Conservation (phyloP, 768 basidiomycete genomes). For the Suillus ampliporus region DNA sequence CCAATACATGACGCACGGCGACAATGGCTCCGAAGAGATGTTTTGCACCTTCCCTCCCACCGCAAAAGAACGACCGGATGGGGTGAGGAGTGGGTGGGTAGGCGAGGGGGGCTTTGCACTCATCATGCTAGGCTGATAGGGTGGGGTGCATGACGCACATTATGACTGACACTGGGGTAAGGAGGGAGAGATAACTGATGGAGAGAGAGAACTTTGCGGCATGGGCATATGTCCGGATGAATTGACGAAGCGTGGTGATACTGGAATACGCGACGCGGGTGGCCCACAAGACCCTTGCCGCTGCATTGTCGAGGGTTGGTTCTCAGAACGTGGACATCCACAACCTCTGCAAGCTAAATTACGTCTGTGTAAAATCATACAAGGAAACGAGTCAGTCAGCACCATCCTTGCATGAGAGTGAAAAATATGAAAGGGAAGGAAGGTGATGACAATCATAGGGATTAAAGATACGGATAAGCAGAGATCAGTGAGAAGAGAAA, state of each 20-base stretch:
- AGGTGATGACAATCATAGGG: conserved; percentile 1
- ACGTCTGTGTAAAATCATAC: conserved; percentile 64
- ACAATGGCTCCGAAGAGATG: conserved; percentile 70
- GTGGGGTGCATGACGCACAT: conserved; percentile 32
- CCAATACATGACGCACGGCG: conserved; percentile 88
- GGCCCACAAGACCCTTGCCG: conserved; percentile 33
- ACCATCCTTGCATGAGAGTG: conserved; percentile 31
- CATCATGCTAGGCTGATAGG: conserved; percentile 18
- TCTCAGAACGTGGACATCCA: conserved; percentile 61
- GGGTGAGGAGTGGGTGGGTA: conserved; percentile 80
- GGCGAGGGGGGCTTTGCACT: conserved; percentile 43
- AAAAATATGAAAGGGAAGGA: conserved; percentile 18
- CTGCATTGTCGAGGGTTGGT: conserved; percentile 35
- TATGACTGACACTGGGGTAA: conserved; percentile 30
- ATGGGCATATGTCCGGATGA: conserved; percentile 6
- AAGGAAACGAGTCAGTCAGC: conserved; percentile 55
- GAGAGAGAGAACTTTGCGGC: conserved; percentile 23
- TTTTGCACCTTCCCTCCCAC: conserved; percentile 82
- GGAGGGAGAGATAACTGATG: conserved; percentile 37
- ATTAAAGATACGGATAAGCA: conserved; percentile 3
- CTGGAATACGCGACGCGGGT: conserved; percentile 27
- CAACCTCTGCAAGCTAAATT: conserved; percentile 81
- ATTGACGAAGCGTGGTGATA: conserved; percentile 32
- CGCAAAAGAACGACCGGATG: conserved; percentile 80
- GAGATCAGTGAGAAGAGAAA: conserved; percentile 37